Conservation (phyloP, 192 early-diverging fungal genomes). For the Coemansia sp. region DNA sequence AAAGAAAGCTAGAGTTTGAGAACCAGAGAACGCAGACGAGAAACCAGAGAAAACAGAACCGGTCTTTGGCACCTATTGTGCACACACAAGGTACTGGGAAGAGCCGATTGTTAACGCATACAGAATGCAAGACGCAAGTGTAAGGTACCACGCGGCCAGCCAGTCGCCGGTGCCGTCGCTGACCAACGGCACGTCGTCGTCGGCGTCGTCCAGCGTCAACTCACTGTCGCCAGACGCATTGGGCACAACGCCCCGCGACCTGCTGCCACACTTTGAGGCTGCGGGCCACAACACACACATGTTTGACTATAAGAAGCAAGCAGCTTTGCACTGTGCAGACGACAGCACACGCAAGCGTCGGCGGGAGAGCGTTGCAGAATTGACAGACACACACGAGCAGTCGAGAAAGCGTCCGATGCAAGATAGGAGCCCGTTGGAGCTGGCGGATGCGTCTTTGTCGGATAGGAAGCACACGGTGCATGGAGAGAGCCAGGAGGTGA, state of each 20-base stretch:
- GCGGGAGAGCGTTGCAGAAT: constrained; percentile 13
- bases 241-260: constrained; percentile 29
- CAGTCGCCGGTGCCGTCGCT: constrained; percentile 50
- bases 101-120: background rate
- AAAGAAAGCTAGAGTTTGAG: no score
- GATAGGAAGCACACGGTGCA: no score
- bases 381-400: constrained; percentile 5
- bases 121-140: background rate
- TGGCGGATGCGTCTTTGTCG: no score
- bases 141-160: constrained; percentile 5
- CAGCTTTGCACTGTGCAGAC: no score
- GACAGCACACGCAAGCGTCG: constrained; percentile 12
- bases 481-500: no score
- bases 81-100: background rate
- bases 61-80: background rate
- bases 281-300: background rate
- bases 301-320: background rate
- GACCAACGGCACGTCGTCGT: constrained; percentile 40
- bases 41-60: background rate
- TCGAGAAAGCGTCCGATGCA: background rate
- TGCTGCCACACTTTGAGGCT: constrained; percentile 36
- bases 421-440: no score
- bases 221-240: constrained; percentile 39
- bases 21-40: no score
- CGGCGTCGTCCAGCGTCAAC: constrained; percentile 50